Evolutionary conservation across 495 filamentous ascomycete genomes (phyloP).

Genomic region (Talaromyces borbonicus): DNA sequence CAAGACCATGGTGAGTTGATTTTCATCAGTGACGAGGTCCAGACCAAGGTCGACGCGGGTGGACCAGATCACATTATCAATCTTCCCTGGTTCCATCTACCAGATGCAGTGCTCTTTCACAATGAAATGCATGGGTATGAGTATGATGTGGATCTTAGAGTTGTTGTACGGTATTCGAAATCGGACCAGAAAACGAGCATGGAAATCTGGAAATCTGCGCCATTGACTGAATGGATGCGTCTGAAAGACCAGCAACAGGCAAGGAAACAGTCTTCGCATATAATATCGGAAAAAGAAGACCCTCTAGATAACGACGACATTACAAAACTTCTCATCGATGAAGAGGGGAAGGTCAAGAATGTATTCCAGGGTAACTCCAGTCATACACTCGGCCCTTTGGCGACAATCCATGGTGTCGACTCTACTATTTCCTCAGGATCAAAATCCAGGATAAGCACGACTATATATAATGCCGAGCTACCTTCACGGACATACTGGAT

Average conservation of each 20-base stretch:
- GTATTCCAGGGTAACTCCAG: neutral
- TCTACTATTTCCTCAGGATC: neutral
- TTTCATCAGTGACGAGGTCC: neutral
- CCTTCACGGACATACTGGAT: neutral
- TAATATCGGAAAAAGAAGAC: no score
- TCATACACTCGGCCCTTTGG: neutral
- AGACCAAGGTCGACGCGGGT: neutral
- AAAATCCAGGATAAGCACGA: neutral
- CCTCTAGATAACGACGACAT: no score
- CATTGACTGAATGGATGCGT: neutral
- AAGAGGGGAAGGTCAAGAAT: no score
- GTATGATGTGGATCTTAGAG: neutral
- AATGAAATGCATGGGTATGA: slow-evolving; percentile 4
- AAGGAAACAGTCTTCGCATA: neutral
- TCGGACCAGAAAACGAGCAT: neutral
- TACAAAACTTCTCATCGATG: no score
- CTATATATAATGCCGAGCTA: neutral
- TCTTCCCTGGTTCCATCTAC: slow-evolving; percentile 2
- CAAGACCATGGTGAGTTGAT: no score
- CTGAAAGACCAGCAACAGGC: neutral
- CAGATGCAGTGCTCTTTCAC: slow-evolving; percentile 1
- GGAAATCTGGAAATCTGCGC: slow-evolving; percentile 5
- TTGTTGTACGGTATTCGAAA: neutral
- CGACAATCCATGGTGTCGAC: neutral
- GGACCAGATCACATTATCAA: neutral